Evolutionary conservation across 1,284 basidiomycete species (phyloP), one percentile per base, ranked within the genome.

Genomic region (Leccinum laetum): DNA sequence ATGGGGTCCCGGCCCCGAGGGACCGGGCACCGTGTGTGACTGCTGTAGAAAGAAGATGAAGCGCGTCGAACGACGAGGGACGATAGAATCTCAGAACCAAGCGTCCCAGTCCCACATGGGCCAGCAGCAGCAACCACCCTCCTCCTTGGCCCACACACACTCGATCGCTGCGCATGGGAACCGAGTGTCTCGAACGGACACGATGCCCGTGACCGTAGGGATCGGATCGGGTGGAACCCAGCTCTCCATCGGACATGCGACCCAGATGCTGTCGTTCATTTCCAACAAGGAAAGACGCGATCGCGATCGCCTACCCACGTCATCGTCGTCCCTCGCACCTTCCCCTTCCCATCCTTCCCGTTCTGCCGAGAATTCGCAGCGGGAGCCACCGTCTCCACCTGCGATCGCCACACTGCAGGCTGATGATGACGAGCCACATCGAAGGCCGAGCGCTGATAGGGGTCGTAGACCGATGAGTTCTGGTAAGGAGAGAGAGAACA

Each of bases 41-140:
- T 79, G 90, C 83, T 92, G 91, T 77, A 83, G 91, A 62, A 93
- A 93, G 78, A 93, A 93, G 77, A 93, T 93, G 91, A 92, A 92
- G 78, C 86, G 91, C 2, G 88, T 92, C 53, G 92, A 93, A 75
- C 81, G 89, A 16, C 81, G 91, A 10, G 90, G 90, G 6, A 91
- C 90, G 16, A 74, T 90, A 2, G 65, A 76, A 61, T 70, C 70
- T 41, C 72, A 76, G 58, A 70, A 71, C 11, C 68, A 71, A 49
- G 21, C 46, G n/a, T 67, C 63, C 8, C 69, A 75, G 35, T 18
- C 69, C 24, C 68, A 69, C 65, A 60, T 71, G 4, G 53, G 7
- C 59, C 68, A 65, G 1, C 65, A 67, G 21, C 49, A 49, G 46
- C 4, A 61, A 9, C 24, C 37, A 21, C 49, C 49, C 18, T 21